These are phyloP conservation scores for Tricholoma terreum DNA, from an alignment of 768 basidiomycete species.

Conservation along the genomic window DNA sequence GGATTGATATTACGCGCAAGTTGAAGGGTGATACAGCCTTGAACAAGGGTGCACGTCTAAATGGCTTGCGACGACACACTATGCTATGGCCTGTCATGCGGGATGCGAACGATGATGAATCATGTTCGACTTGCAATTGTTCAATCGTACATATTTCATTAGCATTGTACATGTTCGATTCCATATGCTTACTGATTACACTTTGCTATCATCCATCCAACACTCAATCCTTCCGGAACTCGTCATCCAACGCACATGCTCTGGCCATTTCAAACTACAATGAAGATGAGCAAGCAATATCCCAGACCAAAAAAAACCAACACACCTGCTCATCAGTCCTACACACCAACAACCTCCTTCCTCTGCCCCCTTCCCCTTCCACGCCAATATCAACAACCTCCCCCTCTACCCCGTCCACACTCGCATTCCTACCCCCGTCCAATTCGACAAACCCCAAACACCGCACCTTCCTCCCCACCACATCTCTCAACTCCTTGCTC, in stretches of 20 bases:
- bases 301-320: not conserved
- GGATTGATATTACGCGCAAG: too few relatives aligned
- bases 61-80: too few relatives aligned
- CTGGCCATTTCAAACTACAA: constrained; percentile 40
- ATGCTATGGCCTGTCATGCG: too few relatives aligned
- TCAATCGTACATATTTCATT: too few relatives aligned
- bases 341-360: constrained; percentile 51
- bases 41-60: too few relatives aligned
- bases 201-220: not conserved
- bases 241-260: constrained; percentile 30
- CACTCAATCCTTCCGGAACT: constrained; percentile 17
- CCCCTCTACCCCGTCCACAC: constrained; percentile 33
- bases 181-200: not conserved
- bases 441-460: constrained; percentile 63
- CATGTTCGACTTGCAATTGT: too few relatives aligned
- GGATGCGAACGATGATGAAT: too few relatives aligned
- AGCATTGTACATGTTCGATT: not conserved
- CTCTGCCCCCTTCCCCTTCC: constrained; percentile 16
- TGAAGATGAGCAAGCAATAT: not conserved
- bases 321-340: constrained; percentile 64
- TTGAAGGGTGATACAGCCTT: too few relatives aligned
- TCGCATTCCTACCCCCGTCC: constrained; percentile 44
- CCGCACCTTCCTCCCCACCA: constrained; percentile 48
- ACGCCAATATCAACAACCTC: constrained; percentile 47
- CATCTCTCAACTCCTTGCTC: constrained; percentile 55